These are phyloP conservation scores for Podospora conica DNA, from an alignment of 495 filamentous ascomycete genomes.

Conservation along the genomic window DNA sequence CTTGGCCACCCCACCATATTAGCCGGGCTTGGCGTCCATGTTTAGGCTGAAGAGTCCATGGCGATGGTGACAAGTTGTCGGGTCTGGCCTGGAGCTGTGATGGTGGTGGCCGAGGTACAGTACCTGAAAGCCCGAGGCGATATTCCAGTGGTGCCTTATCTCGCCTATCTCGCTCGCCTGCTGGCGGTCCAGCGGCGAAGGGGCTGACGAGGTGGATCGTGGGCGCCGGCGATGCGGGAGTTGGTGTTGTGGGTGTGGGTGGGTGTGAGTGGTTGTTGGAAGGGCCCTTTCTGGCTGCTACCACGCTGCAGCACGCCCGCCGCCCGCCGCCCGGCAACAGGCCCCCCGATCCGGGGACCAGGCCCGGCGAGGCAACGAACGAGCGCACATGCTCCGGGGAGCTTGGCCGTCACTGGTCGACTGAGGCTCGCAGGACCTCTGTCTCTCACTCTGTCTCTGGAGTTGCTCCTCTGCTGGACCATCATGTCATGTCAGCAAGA, in stretches of 20 bases:
- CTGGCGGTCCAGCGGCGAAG: background rate
- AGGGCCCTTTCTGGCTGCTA: background rate
- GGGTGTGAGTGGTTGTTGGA: background rate
- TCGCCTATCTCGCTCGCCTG: background rate
- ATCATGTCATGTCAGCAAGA: background rate
- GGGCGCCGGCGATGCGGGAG: background rate
- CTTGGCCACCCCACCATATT: background rate
- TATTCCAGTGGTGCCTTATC: background rate
- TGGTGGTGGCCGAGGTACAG: too few species aligned
- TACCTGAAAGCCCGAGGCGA: too few species aligned
- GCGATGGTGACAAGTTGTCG: background rate
- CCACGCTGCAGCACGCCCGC: background rate
- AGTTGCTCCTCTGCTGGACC: background rate
- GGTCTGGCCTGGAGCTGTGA: background rate
- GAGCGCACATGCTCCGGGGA: background rate
- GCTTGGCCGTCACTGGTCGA: background rate
- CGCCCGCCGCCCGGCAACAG: background rate
- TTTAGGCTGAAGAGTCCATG: background rate
- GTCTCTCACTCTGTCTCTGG: background rate
- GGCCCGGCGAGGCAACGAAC: background rate
- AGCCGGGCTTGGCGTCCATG: background rate
- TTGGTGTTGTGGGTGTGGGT: background rate
- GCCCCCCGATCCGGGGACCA: background rate
- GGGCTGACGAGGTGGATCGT: background rate
- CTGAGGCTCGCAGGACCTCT: background rate